Evolutionary conservation across 108 stramenopile genomes (phyloP), one percentile per base, ranked within the genome.

Genomic region (Bacterosira constricta): DNA sequence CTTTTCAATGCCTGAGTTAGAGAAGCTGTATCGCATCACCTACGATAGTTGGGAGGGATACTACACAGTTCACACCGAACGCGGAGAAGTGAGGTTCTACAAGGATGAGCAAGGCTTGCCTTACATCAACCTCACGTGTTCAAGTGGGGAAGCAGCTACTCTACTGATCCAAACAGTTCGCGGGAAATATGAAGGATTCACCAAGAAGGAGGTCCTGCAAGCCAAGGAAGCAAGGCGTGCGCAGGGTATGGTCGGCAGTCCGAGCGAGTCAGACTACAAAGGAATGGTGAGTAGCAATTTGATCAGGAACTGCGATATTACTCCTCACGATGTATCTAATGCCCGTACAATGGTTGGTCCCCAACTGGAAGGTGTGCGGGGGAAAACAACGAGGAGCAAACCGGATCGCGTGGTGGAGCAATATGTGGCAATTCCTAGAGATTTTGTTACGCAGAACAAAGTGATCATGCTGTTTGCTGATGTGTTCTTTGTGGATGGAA

Each of bases 301-400:
- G 51, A 60, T 77, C 7, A 32, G 5, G 1, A 81, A 75, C 18
- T 73, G 72, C 58, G 68, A 67, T 4, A 36, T 81, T 8, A 64
- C 60, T 9, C 9, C 29, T 4, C n/a, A 37, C 12, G 74, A 58
- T 42, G 7, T 81, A 6, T 30, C 51, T 25, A 45, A 68, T 17
- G 60, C 69, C 7, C 11, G 41, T 10, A 60, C 20, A 13, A 54
- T 80, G 11, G 74, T 70, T 63, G 79, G 79, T 20, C 79, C 72
- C 20, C n/a, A 63, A 2, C 52, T 73, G 7, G 56, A 42, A 49
- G 44, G 57, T n/a, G 13, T 79, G 53, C 45, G 65, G 41, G 79
- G 79, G 30, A 68, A 69, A 25, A 75, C 73, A 25, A n/a, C 26
- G 0, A 25, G 79, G 12, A 4, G 32, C n/a, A 61, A 39, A 39